These are phyloP conservation scores for Xylaria sp. DNA, from an alignment of 2,329 filamentous ascomycete genomes.

Conservation along the genomic window DNA sequence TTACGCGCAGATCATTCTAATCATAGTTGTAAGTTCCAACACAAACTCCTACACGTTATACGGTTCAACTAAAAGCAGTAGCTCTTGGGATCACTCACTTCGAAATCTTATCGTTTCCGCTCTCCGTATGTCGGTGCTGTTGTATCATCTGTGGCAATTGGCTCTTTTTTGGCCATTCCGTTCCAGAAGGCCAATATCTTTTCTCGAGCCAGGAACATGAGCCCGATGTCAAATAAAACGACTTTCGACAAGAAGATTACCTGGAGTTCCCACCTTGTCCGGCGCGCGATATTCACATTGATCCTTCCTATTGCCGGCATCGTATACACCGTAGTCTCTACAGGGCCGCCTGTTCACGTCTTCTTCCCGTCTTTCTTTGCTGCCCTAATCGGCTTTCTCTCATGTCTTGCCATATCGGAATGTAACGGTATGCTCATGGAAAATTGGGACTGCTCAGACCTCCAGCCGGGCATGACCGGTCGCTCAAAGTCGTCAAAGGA, in stretches of 20 bases:
- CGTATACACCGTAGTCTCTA: slow-evolving; percentile 73
- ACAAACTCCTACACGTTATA: background rate
- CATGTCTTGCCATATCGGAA: slow-evolving; percentile 78
- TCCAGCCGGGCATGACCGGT: slow-evolving; percentile 76
- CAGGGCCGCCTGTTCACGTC: slow-evolving; percentile 68
- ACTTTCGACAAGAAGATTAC: slow-evolving; percentile 71
- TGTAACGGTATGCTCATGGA: slow-evolving; percentile 84
- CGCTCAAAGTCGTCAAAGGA: slow-evolving; percentile 57
- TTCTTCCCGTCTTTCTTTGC: slow-evolving; percentile 74
- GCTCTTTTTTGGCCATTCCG: slow-evolving; percentile 75
- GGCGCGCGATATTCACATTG: slow-evolving; percentile 73
- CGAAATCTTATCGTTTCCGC: slow-evolving; percentile 71
- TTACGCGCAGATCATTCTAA: slow-evolving; percentile 77
- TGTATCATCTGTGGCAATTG: slow-evolving; percentile 72
- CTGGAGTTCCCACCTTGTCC: slow-evolving; percentile 78
- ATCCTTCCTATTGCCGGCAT: slow-evolving; percentile 73
- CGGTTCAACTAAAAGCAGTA: slow-evolving; percentile 32
- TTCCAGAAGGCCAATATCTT: slow-evolving; percentile 78
- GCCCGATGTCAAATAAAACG: slow-evolving; percentile 71
- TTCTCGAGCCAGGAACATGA: slow-evolving; percentile 69
- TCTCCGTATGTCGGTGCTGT: slow-evolving; percentile 74
- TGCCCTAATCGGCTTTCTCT: slow-evolving; percentile 73
- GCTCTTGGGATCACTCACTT: slow-evolving; percentile 77
- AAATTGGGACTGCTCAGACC: slow-evolving; percentile 81
- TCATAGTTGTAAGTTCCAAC: slow-evolving; percentile 64